Evolutionary conservation across 2,329 filamentous ascomycete genomes (phyloP).

Genomic region (Dothideomycetes sp.): DNA sequence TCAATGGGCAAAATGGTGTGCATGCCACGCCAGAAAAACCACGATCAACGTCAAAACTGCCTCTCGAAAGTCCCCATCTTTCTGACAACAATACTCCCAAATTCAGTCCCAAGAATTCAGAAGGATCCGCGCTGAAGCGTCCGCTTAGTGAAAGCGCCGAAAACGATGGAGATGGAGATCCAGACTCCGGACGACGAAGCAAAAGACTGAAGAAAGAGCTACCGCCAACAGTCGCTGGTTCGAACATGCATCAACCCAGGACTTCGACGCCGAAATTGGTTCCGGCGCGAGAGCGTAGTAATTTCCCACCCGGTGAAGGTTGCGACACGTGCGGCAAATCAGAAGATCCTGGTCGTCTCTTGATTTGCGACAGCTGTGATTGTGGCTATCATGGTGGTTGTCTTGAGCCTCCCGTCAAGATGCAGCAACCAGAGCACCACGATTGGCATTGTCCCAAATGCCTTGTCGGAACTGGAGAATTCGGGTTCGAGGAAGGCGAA

Average conservation of each 20-base stretch:
- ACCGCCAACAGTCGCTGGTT: conserved; percentile 79
- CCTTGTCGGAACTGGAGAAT: conserved; percentile 90
- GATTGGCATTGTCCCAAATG: conserved; percentile 97
- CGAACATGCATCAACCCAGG: conserved; percentile 90
- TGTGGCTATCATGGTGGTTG: conserved; percentile 79
- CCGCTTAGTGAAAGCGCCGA: conserved; percentile 46
- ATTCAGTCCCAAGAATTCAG: conserved; percentile 41
- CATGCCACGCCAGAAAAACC: conserved; percentile 46
- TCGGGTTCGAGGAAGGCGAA: conserved; percentile 93
- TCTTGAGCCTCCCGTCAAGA: conserved; percentile 73
- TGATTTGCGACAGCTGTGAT: conserved; percentile 88
- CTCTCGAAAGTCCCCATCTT: conserved; percentile 51
- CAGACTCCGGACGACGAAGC: conserved; percentile 57
- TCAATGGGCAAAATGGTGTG: conserved; percentile 45
- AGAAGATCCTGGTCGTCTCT: conserved; percentile 60
- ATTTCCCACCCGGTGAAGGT: conserved; percentile 51
- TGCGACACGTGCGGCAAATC: conserved; percentile 81
- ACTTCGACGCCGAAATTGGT: conserved; percentile 62
- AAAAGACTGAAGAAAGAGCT: conserved; percentile 80
- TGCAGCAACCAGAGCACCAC: conserved; percentile 63
- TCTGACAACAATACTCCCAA: conserved; percentile 59
- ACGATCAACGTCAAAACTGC: conserved; percentile 53
- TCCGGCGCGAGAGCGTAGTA: conserved; percentile 46
- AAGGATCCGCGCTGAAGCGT: conserved; percentile 52
- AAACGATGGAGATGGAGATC: conserved; percentile 53